Evolutionary conservation across 768 basidiomycete species (phyloP), one percentile per base, ranked within the genome.

Genomic region (Galerina marginata): DNA sequence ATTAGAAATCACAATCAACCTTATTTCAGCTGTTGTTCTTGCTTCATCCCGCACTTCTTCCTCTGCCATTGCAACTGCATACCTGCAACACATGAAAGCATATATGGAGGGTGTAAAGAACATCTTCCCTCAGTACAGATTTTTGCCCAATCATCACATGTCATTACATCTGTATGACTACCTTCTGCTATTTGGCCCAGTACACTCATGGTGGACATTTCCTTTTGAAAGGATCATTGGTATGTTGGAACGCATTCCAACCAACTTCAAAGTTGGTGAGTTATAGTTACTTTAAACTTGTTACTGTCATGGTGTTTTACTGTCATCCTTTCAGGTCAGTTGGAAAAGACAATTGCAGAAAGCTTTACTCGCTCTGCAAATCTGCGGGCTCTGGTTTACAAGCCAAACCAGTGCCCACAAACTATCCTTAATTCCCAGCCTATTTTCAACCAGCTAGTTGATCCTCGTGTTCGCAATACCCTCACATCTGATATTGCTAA

Each of bases 141-240:
- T 79, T 14, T 43, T 58, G 4, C 71, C 76, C 1, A 79, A 79
- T 49, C 75, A 81, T 10, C 82, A 82, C 56, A 58, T 78, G 23
- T 61, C 76, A 0, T 60, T 83, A 29, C 80, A 83, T 63, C 56
- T 80, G 14, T 63, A 58, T 0, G 58, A 74, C 26, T 68, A 67
- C 45, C 64, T 82, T 3, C 48, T 46, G 1, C 53, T 63, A 1
- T 78, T 71, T 65, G 77, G 80, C 0, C 77, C 79, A 1, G 67
- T 69, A 10, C 76, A 73, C 49, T 62, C 66, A 9, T 81, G 77
- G 77, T 66, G 74, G 54, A 67, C 69, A 11, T 79, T 73, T 47
- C 69, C 73, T 0, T 77, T 78, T 51, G 77, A 80, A 56, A 29
- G 72, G 3, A 67, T 71, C 29, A 80, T 79, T 48, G 69, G 69